phyloP scores from a whole-genome alignment of 202 grass and related monocot species.

The Hordeum pubiflorum region DNA sequence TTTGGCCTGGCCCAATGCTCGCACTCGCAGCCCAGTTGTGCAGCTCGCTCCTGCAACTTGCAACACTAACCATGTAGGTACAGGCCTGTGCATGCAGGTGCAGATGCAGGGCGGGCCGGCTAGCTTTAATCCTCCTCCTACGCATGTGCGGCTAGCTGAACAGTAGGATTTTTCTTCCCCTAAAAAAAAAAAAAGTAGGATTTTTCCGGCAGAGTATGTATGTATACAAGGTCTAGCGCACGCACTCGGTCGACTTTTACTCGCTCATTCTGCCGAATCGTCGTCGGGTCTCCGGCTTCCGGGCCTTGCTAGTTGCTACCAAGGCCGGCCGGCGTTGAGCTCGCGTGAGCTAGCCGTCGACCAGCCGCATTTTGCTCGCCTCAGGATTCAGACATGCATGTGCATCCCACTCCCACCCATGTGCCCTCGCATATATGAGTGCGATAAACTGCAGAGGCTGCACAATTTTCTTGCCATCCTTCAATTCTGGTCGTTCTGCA shows the following conservation, averaged over 20 bases:
- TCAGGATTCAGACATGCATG: not conserved
- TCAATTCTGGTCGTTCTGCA: not conserved
- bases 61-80: not conserved
- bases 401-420: not conserved
- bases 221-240: not conserved
- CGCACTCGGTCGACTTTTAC: no score
- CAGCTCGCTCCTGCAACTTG: slow-evolving; percentile 2
- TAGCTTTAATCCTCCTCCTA: not conserved
- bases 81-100: not conserved
- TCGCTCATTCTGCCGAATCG: not conserved
- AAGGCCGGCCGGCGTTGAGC: no score
- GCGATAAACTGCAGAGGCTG: not conserved
- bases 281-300: no score
- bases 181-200: no score
- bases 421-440: not conserved
- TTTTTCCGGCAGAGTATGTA: no score
- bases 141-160: not conserved
- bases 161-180: not conserved
- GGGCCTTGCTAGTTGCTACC: no score
- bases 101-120: not conserved
- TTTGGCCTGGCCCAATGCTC: not conserved
- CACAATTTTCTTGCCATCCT: not conserved
- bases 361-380: not conserved
- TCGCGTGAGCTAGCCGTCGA: not conserved
- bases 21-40: not conserved